phyloP scores from a whole-genome alignment of 768 basidiomycete species.

The Suillus ampliporus region DNA sequence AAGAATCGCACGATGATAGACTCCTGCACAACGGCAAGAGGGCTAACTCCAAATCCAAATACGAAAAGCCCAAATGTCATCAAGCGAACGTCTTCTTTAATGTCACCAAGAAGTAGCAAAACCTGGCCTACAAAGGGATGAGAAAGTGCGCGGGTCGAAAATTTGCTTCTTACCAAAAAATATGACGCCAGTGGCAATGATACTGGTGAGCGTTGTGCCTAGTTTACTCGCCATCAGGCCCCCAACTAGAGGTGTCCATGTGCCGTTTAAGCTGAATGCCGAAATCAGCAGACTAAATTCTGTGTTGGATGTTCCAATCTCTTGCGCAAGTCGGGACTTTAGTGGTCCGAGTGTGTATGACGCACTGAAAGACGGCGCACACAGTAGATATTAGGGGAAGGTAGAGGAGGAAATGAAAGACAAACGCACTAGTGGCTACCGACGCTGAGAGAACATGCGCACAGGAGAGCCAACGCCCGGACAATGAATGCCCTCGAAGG shows the following conservation, averaged over 20 bases:
- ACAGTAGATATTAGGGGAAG: constrained; percentile 12
- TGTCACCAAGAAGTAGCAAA: constrained; percentile 70
- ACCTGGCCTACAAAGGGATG: constrained; percentile 54
- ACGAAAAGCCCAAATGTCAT: constrained; percentile 82
- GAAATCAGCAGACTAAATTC: constrained; percentile 82
- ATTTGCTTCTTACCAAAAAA: constrained; percentile 51
- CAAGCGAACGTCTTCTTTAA: constrained; percentile 59
- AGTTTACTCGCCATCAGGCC: constrained; percentile 73
- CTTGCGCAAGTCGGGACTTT: constrained; percentile 69
- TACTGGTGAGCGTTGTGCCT: constrained; percentile 73
- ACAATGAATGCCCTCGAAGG: constrained; percentile 52
- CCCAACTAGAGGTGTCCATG: constrained; percentile 80
- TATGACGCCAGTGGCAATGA: constrained; percentile 77
- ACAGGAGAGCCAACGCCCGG: constrained; percentile 65
- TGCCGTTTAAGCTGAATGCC: constrained; percentile 75
- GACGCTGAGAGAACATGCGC: constrained; percentile 74
- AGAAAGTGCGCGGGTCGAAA: constrained; percentile 10
- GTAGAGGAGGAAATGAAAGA: background rate
- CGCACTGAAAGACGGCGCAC: constrained; percentile 48
- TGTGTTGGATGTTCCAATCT: constrained; percentile 76
- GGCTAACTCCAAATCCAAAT: constrained; percentile 81
- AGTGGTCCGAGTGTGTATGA: constrained; percentile 79
- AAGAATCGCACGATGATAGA: constrained; percentile 86
- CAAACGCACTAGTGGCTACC: constrained; percentile 75
- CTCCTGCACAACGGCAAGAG: constrained; percentile 83